Evolutionary conservation across 805 yeast species (phyloP).

Genomic region (Candida rishiriensis): DNA sequence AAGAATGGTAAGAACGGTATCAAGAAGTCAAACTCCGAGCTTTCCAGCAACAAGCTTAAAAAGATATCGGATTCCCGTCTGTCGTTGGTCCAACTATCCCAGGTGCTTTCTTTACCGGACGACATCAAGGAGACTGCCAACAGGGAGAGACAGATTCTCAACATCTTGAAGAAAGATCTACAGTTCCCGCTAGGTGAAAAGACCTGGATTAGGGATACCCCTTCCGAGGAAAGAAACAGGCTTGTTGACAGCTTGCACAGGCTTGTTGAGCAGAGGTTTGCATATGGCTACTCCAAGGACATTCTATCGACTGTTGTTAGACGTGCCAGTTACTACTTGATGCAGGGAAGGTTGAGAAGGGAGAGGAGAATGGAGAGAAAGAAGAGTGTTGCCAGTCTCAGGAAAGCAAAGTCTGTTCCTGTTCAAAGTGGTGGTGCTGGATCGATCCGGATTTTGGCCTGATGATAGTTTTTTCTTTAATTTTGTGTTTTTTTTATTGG

Average conservation of each 20-base stretch:
- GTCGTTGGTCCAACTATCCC: conserved; percentile 52
- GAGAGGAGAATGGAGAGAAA: conserved; percentile 52
- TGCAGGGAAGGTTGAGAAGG: conserved; percentile 73
- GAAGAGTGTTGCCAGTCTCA: conserved; percentile 8
- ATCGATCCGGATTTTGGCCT: too few relatives aligned
- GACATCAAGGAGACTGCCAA: conserved; percentile 50
- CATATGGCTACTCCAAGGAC: conserved; percentile 47
- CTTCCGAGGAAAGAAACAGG: conserved; percentile 43
- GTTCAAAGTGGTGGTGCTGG: too few relatives aligned
- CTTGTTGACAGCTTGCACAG: conserved; percentile 45
- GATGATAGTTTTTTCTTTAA: too few relatives aligned
- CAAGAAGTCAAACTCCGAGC: not conserved
- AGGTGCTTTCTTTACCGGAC: conserved; percentile 44
- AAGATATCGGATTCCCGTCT: conserved; percentile 46
- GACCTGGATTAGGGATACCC: conserved; percentile 84
- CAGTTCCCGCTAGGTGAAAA: conserved; percentile 71
- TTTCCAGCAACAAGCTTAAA: conserved; percentile 14
- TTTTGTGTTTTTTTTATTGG: too few relatives aligned
- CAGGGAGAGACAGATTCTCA: conserved; percentile 49
- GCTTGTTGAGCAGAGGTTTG: conserved; percentile 43
- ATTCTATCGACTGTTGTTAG: conserved; percentile 69
- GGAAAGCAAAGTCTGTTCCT: too few relatives aligned
- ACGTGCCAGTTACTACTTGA: conserved; percentile 73
- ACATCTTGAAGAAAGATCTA: conserved; percentile 50
- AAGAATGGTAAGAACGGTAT: too few relatives aligned